These are phyloP conservation scores for Magnolia officinalis DNA, from an alignment of 164 flowering plant genomes.

Conservation along the genomic window DNA sequence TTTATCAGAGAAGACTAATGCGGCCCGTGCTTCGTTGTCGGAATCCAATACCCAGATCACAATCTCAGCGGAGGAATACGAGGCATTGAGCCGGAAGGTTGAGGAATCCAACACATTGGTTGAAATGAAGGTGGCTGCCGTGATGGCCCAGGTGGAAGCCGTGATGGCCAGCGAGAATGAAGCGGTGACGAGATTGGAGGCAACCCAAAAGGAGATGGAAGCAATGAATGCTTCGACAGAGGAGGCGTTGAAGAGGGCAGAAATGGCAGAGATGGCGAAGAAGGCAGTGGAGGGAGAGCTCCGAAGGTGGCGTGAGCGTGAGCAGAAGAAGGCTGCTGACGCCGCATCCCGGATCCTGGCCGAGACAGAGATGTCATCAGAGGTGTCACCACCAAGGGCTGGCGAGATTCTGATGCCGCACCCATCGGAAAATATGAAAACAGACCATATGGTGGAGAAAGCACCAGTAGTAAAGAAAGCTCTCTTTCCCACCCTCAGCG, in stretches of 20 bases:
- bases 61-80: constrained; percentile 70
- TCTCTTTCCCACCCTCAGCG: constrained; percentile 54
- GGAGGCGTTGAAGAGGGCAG: constrained; percentile 72
- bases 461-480: constrained; percentile 49
- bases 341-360: constrained; percentile 58
- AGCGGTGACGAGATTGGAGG: constrained; percentile 62
- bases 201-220: constrained; percentile 62
- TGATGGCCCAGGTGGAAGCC: constrained; percentile 85
- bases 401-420: constrained; percentile 31
- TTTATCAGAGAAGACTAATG: constrained; percentile 60
- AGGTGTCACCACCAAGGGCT: constrained; percentile 41
- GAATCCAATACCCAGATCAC: constrained; percentile 65
- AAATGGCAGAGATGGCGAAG: constrained; percentile 88
- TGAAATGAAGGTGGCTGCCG: constrained; percentile 90
- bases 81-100: constrained; percentile 65
- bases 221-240: constrained; percentile 59
- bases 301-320: constrained; percentile 73
- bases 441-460: constrained; percentile 46
- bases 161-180: constrained; percentile 85
- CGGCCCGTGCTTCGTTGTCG: constrained; percentile 64
- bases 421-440: constrained; percentile 21
- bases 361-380: constrained; percentile 37
- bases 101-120: constrained; percentile 69
- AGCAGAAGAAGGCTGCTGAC: constrained; percentile 80
- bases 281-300: constrained; percentile 72